A percentile compares a stretch with the other conserved stretches of the same genome.
These are phyloP conservation scores for Nematocida sp. DNA, from an alignment of 371 early-diverging fungal species.

Conservation along the genomic window DNA sequence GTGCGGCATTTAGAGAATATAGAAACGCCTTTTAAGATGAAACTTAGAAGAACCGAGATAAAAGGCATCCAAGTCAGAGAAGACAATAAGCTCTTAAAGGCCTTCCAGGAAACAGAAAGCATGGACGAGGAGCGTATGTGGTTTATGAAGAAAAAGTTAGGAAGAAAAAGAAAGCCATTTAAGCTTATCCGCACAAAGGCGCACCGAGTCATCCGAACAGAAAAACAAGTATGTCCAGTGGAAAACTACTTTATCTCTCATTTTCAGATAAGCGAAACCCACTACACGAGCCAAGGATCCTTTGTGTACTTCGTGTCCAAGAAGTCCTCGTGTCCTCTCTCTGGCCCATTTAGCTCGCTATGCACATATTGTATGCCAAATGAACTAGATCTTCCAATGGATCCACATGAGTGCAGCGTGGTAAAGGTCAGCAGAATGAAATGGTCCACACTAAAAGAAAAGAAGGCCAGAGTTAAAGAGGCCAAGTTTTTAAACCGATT, in stretches of 20 bases:
- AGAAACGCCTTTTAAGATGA: conserved; percentile 47
- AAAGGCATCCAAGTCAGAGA: neutral
- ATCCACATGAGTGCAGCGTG: too few species aligned
- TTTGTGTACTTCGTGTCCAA: conserved; percentile 28
- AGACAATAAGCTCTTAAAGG: neutral
- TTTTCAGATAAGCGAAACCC: neutral
- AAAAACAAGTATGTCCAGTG: conserved; percentile 2
- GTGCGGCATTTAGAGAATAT: conserved; percentile 31
- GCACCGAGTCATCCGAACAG: neutral
- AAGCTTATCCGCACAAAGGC: neutral
- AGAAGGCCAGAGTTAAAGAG: conserved; percentile 44
- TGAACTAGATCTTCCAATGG: neutral
- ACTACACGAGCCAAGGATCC: conserved; percentile 8
- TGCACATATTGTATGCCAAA: neutral
- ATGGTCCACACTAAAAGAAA: conserved; percentile 43
- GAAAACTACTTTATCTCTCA: conserved; percentile 23
- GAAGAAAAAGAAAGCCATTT: conserved; percentile 18
- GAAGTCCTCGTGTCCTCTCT: neutral
- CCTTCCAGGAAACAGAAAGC: neutral
- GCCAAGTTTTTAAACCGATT: conserved; percentile 52
- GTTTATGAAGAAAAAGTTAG: conserved; percentile 41
- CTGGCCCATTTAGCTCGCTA: neutral
- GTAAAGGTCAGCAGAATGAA: conserved; percentile 52
- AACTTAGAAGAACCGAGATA: neutral
- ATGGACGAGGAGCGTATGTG: conserved; percentile 31